Percentiles rank a stretch among this genome's conserved stretches.
These are phyloP conservation scores for Prunus yedoensis DNA, from an alignment of 331 rosid species.

Conservation along the genomic window DNA sequence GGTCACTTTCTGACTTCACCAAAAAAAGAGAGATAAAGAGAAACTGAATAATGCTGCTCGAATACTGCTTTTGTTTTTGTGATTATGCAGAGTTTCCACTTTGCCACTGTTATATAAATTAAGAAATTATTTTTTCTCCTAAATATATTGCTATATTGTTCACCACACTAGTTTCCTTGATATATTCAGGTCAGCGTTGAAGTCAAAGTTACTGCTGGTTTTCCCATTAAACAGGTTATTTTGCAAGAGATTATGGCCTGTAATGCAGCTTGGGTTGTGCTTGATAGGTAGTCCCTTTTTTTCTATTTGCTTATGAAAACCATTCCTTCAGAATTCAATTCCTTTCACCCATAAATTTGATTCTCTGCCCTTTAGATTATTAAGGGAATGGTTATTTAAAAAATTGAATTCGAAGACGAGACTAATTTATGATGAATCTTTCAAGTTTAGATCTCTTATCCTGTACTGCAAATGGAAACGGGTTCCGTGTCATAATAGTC, in stretches of 20 bases:
- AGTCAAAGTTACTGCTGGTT: constrained; percentile 74
- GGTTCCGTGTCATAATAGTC: too few relatives aligned
- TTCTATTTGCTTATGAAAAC: not conserved
- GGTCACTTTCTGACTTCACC: too few relatives aligned
- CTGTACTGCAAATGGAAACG: not conserved
- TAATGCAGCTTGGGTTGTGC: constrained; percentile 68
- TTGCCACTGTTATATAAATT: not conserved
- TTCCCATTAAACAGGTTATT: constrained; percentile 66
- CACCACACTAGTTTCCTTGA: not conserved
- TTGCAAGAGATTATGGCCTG: constrained; percentile 54
- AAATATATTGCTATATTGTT: not conserved
- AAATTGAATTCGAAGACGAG: not conserved
- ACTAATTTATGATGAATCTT: not conserved
- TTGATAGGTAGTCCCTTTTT: constrained; percentile 60
- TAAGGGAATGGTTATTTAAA: not conserved
- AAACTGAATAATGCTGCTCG: not conserved
- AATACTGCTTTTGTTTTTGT: not conserved
- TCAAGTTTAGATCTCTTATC: not conserved
- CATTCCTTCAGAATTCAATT: not conserved
- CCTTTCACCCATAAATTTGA: not conserved
- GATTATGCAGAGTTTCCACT: not conserved
- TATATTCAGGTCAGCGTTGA: constrained; percentile 59
- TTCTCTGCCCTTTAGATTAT: not conserved
- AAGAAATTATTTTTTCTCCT: not conserved
- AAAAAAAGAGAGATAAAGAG: too few relatives aligned